These are phyloP conservation scores for Trametes hirsuta DNA, from an alignment of 1,284 basidiomycete species.

Conservation along the genomic window DNA sequence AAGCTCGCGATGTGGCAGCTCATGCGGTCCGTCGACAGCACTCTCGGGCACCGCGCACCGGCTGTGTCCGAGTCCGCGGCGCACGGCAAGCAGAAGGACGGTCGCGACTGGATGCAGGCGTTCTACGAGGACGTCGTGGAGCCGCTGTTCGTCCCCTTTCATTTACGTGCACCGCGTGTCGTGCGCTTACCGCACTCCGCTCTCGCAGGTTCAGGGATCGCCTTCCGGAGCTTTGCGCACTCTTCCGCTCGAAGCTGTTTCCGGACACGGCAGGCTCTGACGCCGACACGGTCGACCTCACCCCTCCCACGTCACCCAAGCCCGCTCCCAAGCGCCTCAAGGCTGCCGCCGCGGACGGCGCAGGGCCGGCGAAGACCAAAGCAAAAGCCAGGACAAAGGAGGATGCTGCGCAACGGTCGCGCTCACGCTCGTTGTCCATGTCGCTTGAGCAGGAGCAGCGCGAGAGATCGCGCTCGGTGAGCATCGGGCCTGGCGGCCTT, in stretches of 20 bases:
- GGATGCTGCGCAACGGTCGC: conserved; percentile 35
- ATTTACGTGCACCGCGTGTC: neutral
- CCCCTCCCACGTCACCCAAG: conserved; percentile 30
- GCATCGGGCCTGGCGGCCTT: conserved; percentile 41
- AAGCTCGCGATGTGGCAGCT: conserved; percentile 78
- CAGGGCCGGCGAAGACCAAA: conserved; percentile 29
- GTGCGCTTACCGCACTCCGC: conserved; percentile 1
- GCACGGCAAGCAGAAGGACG: conserved; percentile 34
- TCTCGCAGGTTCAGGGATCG: conserved; percentile 54
- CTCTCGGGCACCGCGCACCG: conserved; percentile 15
- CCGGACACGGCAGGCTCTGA: conserved; percentile 62
- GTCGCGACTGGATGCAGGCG: conserved; percentile 71
- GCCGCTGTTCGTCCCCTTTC: conserved; percentile 48
- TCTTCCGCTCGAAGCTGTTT: conserved; percentile 71
- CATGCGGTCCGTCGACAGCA: conserved; percentile 40
- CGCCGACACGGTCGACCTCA: conserved; percentile 34
- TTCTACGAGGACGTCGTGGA: conserved; percentile 71
- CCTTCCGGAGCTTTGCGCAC: conserved; percentile 56
- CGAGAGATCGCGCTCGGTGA: conserved; percentile 43
- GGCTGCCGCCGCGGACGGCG: conserved; percentile 1
- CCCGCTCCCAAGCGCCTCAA: conserved; percentile 25
- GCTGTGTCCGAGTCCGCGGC: conserved; percentile 16
- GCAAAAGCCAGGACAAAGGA: conserved; percentile 28
- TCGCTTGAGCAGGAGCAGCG: conserved; percentile 56
- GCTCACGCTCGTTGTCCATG: conserved; percentile 68